Evolutionary conservation across 805 yeast genomes (phyloP), one percentile per base, ranked within the genome.

Genomic region (Pichia pseudocactophila): DNA sequence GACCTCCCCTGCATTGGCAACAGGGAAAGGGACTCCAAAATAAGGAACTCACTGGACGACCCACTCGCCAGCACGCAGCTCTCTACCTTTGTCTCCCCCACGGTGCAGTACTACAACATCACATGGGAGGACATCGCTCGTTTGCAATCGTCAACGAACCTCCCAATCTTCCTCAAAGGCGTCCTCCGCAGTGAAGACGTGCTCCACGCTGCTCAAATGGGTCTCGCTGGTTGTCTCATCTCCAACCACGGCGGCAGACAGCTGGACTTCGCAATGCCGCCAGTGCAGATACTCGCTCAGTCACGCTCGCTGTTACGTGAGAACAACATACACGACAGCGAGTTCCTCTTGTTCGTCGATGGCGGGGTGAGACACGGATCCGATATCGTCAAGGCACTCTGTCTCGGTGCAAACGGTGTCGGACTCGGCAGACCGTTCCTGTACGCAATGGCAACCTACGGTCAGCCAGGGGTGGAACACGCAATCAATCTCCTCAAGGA

Each of bases 1-100:
- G 96, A 86, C 66, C 87, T 95, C 1, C 95, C 95, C 5, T 81
- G 81, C 48, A 65, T 85, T 35, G 95, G 95, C 13, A 74, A 89
- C 45, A 73, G 96, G 48, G 96, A 87, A 62, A 86, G 83, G 57
- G 96, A 87, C 56, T 73, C 78, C 75, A 74, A 86, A 48, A 65
- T 77, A 44, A 83, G 82, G 59, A 75, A 76, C 46, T 62, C 69
- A 20, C 69, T 76, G 72, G 73, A 51, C 31, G 25, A 22, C 70
- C 70, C 66, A 2, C 43, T 42, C 4, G 41, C 43, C 3, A 39
- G 41, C 39, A 44, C 41, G 3, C 44, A 43, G 10, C 39, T 52
- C 10, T 37, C 43, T 9, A 46, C 44, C 16, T 47, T 46, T 45
- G 49, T 48, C 3, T 38, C 49, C 13, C 18, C 47, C 15, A 36